Conservation (phyloP, 1,284 basidiomycete genomes). For the Heterobasidion occidentale region DNA sequence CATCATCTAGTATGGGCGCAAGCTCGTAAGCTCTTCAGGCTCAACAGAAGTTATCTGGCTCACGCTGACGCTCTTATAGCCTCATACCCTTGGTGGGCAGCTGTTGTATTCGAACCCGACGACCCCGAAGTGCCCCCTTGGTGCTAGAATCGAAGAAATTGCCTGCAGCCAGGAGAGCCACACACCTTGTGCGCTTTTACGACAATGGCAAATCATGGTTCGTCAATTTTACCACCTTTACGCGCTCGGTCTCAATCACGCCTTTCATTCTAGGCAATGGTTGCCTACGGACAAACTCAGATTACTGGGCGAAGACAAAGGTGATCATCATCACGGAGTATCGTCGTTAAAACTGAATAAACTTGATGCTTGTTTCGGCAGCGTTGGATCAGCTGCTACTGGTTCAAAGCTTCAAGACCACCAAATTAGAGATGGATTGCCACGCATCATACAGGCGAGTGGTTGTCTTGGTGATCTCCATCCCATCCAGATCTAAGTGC, state of each 20-base stretch:
- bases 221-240: background rate
- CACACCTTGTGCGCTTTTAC: constrained; percentile 42
- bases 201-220: constrained; percentile 34
- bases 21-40: constrained; percentile 19
- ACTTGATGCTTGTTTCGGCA: background rate
- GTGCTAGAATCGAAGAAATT: constrained; percentile 20
- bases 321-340: background rate
- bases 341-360: background rate
- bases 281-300: background rate
- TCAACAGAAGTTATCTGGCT: background rate
- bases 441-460: background rate
- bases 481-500: too few relatives aligned
- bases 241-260: background rate
- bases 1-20: constrained; percentile 34
- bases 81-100: constrained; percentile 36
- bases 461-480: too few relatives aligned
- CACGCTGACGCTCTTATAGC: constrained; percentile 15
- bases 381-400: background rate
- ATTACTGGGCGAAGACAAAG: constrained; percentile 2
- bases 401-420: background rate
- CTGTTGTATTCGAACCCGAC: constrained; percentile 32
- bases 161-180: constrained; percentile 9
- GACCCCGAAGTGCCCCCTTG: constrained; percentile 27
- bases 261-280: constrained; percentile 1
- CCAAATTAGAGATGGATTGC: background rate